Conservation (phyloP, 1,139 yeast genomes). For the Saccharomyces uvarum region DNA sequence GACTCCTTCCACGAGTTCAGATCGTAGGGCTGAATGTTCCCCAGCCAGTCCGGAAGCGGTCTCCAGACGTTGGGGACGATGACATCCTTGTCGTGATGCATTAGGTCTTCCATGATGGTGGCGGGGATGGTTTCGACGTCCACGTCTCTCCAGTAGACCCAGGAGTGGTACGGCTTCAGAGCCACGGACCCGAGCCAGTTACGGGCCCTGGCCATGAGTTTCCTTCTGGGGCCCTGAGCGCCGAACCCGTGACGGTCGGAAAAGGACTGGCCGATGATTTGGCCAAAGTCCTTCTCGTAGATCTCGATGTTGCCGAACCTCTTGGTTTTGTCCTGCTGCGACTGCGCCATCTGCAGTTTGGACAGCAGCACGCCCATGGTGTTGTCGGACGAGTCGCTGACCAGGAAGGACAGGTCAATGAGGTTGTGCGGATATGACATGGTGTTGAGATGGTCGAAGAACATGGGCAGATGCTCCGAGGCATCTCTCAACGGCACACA, state of each 20-base stretch:
- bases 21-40: constrained; percentile 78
- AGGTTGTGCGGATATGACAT: constrained; percentile 60
- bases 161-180: constrained; percentile 74
- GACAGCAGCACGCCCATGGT: constrained; percentile 45
- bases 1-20: constrained; percentile 86
- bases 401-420: constrained; percentile 57
- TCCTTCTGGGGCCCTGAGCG: constrained; percentile 74
- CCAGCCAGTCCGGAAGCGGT: constrained; percentile 68
- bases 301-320: constrained; percentile 51
- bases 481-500: constrained; percentile 70
- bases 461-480: constrained; percentile 58
- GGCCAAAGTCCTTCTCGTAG: constrained; percentile 63
- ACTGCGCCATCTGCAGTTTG: constrained; percentile 43
- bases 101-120: constrained; percentile 67
- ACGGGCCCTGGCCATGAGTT: constrained; percentile 84
- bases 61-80: constrained; percentile 90
- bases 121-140: constrained; percentile 83
- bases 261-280: constrained; percentile 56
- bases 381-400: constrained; percentile 53
- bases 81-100: constrained; percentile 68
- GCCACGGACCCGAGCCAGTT: constrained; percentile 79
- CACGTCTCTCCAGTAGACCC: constrained; percentile 94
- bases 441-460: constrained; percentile 51
- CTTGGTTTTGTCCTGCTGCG: constrained; percentile 36
- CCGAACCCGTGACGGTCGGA: constrained; percentile 65